Conservation (phyloP, 2,329 filamentous ascomycete genomes). For the Botryotinia narcissicola region DNA sequence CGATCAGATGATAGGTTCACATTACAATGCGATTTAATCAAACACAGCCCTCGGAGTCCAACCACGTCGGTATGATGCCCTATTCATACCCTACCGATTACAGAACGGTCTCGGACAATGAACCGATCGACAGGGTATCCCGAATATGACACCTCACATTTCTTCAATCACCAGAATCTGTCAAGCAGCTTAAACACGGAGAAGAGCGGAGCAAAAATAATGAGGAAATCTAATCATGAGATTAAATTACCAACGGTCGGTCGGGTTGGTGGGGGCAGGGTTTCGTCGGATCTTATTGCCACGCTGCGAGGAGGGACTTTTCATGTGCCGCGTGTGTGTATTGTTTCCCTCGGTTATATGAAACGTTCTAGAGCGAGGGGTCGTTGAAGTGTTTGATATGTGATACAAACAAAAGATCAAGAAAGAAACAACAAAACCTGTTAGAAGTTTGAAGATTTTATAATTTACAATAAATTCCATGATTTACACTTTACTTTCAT, state of each 20-base stretch:
- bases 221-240: neutral
- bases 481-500: neutral
- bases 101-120: constrained; percentile 5
- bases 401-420: neutral
- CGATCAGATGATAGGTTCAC: neutral
- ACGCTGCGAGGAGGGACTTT: neutral
- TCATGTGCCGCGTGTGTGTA: neutral
- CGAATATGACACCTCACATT: constrained; percentile 10
- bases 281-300: neutral
- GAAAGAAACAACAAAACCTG: neutral
- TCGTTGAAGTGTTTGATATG: neutral
- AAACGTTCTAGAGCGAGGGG: neutral
- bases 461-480: neutral
- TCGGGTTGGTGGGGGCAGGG: neutral
- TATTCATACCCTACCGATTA: neutral
- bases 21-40: neutral
- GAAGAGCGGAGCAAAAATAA: neutral
- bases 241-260: neutral
- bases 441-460: neutral
- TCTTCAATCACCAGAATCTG: neutral
- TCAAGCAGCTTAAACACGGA: neutral
- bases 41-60: neutral
- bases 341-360: constrained; percentile 11
- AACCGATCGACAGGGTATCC: constrained; percentile 4
- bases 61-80: neutral